Evolutionary conservation across 257 asterid genomes (phyloP).

Genomic region (Capsicum chinense): DNA sequence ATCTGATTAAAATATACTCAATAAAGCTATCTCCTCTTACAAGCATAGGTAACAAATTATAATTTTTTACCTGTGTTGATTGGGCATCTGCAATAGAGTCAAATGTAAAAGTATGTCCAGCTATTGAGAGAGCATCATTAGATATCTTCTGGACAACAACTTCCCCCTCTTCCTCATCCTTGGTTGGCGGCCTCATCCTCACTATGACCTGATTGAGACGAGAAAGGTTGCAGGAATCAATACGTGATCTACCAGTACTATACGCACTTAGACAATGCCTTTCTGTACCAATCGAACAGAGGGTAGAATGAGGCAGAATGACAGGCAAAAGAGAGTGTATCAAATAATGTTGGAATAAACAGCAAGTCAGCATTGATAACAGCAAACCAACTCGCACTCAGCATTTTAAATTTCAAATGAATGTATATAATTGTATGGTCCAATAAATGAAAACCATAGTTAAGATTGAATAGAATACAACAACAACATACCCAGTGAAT

Average conservation of each 20-base stretch:
- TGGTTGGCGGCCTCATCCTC: constrained; percentile 89
- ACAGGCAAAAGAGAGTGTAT: constrained; percentile 4
- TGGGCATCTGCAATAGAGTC: constrained; percentile 84
- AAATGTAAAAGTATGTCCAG: constrained; percentile 81
- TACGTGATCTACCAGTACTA: not conserved
- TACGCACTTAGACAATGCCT: not conserved
- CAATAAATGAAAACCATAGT: not conserved
- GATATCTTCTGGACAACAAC: constrained; percentile 65
- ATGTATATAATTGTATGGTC: not conserved
- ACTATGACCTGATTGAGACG: constrained; percentile 67
- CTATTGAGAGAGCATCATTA: constrained; percentile 68
- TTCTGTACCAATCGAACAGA: constrained; percentile 1
- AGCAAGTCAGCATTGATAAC: not conserved
- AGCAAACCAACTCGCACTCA: not conserved
- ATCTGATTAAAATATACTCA: not conserved
- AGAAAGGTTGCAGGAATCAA: constrained; percentile 23
- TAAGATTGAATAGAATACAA: not conserved
- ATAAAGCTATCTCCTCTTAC: constrained; percentile 5
- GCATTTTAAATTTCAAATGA: not conserved
- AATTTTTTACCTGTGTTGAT: constrained; percentile 71
- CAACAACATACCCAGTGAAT: too few species aligned
- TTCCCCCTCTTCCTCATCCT: constrained; percentile 78
- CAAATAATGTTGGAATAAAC: not conserved
- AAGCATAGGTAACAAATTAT: not conserved
- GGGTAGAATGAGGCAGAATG: constrained; percentile 13